Conservation (phyloP, 306 rosid genomes). For the Acmispon strigosus region DNA sequence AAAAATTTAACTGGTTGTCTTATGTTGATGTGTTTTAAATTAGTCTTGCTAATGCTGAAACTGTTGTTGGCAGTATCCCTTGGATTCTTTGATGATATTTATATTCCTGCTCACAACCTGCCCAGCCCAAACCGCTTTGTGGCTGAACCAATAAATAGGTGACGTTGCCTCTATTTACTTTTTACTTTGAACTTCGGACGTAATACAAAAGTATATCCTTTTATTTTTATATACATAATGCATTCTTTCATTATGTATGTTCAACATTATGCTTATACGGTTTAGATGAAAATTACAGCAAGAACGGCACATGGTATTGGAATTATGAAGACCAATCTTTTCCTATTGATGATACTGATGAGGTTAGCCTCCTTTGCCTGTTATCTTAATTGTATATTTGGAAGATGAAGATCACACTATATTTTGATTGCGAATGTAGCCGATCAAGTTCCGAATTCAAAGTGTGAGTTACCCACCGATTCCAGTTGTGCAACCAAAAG, state of each 20-base stretch:
- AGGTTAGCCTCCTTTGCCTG: constrained; percentile 39
- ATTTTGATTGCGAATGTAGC: constrained; percentile 22
- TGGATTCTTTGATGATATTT: constrained; percentile 83
- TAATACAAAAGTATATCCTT: background rate
- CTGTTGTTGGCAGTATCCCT: constrained; percentile 56
- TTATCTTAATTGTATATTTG: background rate
- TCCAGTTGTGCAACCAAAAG: constrained; percentile 64
- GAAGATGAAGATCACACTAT: constrained; percentile 6
- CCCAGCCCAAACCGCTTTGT: constrained; percentile 42
- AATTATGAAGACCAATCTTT: constrained; percentile 25
- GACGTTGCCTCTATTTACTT: background rate
- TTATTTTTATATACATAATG: background rate
- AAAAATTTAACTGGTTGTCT: constrained; percentile 3
- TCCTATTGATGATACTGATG: constrained; percentile 38
- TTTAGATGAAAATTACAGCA: constrained; percentile 32
- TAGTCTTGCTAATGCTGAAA: background rate
- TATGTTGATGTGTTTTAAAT: background rate
- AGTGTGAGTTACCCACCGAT: constrained; percentile 58
- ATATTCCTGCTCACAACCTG: constrained; percentile 49
- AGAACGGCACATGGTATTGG: constrained; percentile 57
- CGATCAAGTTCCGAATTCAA: constrained; percentile 54
- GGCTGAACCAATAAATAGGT: constrained; percentile 48
- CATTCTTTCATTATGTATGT: background rate
- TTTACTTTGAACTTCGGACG: background rate
- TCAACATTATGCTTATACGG: background rate